Percentiles rank a stretch among this genome's conserved stretches.
These are phyloP conservation scores for Rhynchospora tenuis DNA, from an alignment of 176 grass and related monocot species.

Conservation along the genomic window DNA sequence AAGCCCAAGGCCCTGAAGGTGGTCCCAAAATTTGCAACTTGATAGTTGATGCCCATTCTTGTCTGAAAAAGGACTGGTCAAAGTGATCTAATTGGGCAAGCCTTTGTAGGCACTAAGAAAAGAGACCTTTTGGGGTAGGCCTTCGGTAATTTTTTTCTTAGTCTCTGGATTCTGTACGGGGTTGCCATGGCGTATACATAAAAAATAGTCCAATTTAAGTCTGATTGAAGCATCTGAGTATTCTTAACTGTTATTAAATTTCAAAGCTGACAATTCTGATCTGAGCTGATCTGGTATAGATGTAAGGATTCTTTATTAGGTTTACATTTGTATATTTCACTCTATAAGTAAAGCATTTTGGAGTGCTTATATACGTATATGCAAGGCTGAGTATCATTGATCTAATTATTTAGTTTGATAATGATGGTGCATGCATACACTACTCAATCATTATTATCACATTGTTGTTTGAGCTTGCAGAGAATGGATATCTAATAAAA, in stretches of 20 bases:
- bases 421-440: background rate
- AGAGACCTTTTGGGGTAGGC: background rate
- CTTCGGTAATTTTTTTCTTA: background rate
- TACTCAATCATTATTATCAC: background rate
- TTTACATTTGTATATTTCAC: background rate
- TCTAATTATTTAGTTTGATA: background rate
- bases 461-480: background rate
- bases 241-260: background rate
- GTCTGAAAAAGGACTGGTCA: constrained; percentile 18
- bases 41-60: constrained; percentile 6
- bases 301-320: no score
- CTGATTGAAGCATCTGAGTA: background rate
- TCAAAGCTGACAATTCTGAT: background rate
- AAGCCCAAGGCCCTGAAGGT: constrained; percentile 25
- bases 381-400: background rate
- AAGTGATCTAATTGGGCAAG: constrained; percentile 19
- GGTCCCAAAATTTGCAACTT: background rate
- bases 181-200: background rate
- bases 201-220: background rate
- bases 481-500: background rate
- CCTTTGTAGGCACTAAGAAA: background rate
- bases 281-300: no score
- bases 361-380: background rate
- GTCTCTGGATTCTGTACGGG: background rate
- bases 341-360: background rate